phyloP scores from a whole-genome alignment of 2,329 filamentous ascomycete species.

The Lasiodiplodia citricola region DNA sequence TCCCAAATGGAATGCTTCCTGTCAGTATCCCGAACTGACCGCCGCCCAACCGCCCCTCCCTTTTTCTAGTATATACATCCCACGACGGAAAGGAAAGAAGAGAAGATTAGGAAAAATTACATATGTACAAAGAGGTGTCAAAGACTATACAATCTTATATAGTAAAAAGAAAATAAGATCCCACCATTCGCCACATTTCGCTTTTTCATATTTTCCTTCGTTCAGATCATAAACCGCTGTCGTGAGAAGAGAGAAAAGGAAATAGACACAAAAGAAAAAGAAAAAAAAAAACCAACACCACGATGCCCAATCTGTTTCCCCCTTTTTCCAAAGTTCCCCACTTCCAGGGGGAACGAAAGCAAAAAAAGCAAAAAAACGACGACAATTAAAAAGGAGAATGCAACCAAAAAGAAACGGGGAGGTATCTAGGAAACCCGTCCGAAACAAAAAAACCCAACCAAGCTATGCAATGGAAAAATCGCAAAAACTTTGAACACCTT shows the following conservation, averaged over 20 bases:
- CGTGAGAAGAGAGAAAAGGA: background rate
- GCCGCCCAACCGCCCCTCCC: background rate
- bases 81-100: background rate
- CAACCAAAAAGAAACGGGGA: background rate
- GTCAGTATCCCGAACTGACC: background rate
- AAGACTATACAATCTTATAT: background rate
- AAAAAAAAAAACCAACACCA: background rate
- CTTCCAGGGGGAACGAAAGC: background rate
- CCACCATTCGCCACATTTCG: background rate
- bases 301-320: background rate
- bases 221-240: constrained; percentile 8
- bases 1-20: background rate
- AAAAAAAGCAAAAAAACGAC: background rate
- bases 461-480: background rate
- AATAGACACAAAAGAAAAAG: background rate
- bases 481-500: background rate
- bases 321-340: background rate
- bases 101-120: background rate
- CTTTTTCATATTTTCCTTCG: background rate
- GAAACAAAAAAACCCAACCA: background rate
- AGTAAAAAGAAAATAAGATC: background rate
- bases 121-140: background rate
- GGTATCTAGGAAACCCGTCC: background rate
- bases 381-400: background rate
- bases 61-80: background rate